Base-by-base conservation (phyloP, 2,329 filamentous ascomycete genomes). In the Hypocreales sp. region DNA sequence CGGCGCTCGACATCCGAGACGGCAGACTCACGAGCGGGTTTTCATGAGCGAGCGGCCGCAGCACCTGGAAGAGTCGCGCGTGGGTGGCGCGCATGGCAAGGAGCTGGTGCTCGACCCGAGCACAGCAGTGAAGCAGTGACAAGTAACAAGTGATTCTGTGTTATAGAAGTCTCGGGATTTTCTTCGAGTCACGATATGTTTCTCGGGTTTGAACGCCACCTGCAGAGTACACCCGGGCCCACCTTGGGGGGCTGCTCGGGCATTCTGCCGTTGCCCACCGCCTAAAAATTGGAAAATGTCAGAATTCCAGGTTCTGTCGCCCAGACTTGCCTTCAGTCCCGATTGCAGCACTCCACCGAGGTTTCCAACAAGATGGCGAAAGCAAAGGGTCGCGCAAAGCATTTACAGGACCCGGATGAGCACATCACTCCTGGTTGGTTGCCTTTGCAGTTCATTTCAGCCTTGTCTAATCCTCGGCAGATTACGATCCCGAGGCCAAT, bases 1-100 rank as follows among this genome's bases (percentile, higher is more conserved):
- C n/a, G n/a, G n/a, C n/a, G n/a, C n/a, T n/a, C n/a, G n/a, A n/a
- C n/a, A n/a, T n/a, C n/a, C n/a, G n/a, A n/a, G n/a, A n/a, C n/a
- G n/a, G n/a, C n/a, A n/a, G 3, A 40, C 59, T 42, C 58, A 92
- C 86, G 47, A 93, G 54, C 4, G 86, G 86, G 40, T 93, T 94
- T 40, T 93, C 86, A 74, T 94, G 86, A 21, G 44, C 41, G 2
- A 54, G 38, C 26, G 42, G 35, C 18, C 40, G 40, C 12, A 41
- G 22, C 12, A 35, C 34, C 25, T 46, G 52, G 26, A 58, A 53
- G 22, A 61, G 42, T 6, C 50, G 53, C 11, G 42, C 33, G 16
- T 46, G 28, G 19, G 53, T 50, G 29, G 48, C 33, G 15, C 50
- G 53, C 58, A 62, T 62, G 5, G 11, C 45, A 33, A 30, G 25